Percentiles rank a stretch among this genome's conserved stretches.
Conservation (phyloP, 345 rosid species). For the Leavenworthia alabamica region DNA sequence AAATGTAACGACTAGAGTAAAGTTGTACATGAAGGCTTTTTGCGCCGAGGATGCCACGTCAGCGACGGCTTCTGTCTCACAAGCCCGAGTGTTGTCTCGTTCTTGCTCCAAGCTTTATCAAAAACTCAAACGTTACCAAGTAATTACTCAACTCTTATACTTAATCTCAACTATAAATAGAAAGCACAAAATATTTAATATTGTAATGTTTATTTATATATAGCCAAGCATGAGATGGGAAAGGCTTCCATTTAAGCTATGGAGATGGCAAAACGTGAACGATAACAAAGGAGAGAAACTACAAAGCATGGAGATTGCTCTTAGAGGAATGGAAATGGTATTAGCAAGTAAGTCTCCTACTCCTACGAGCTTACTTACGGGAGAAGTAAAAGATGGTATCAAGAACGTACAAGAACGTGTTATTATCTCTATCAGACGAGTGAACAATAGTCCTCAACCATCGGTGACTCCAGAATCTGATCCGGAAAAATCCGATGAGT, state of each 20-base stretch:
- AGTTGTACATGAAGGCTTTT: slow-evolving; percentile 56
- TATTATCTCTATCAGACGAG: slow-evolving; percentile 34
- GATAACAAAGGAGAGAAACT: slow-evolving; percentile 43
- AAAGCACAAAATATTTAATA: not conserved
- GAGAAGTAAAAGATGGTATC: slow-evolving; percentile 37
- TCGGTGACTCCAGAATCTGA: slow-evolving; percentile 51
- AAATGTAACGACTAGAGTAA: slow-evolving; percentile 53
- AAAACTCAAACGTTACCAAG: slow-evolving; percentile 50
- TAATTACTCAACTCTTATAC: slow-evolving; percentile 7
- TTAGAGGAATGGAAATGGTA: slow-evolving; percentile 83
- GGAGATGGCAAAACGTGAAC: slow-evolving; percentile 35
- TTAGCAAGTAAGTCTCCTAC: slow-evolving; percentile 35
- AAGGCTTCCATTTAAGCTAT: slow-evolving; percentile 50
- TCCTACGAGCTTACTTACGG: slow-evolving; percentile 32
- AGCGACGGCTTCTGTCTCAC: slow-evolving; percentile 48
- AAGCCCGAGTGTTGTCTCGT: slow-evolving; percentile 42
- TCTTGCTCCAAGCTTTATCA: slow-evolving; percentile 44
- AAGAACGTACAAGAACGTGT: slow-evolving; percentile 43
- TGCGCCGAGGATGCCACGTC: slow-evolving; percentile 42
- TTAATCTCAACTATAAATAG: not conserved
- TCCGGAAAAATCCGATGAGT: slow-evolving; percentile 27
- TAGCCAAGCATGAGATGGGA: slow-evolving; percentile 87
- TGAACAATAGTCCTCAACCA: slow-evolving; percentile 32
- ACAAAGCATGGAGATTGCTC: slow-evolving; percentile 47
- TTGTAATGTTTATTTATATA: not conserved